Evolutionary conservation across 805 yeast species (phyloP).

Genomic region (Candida ipomoeae): DNA sequence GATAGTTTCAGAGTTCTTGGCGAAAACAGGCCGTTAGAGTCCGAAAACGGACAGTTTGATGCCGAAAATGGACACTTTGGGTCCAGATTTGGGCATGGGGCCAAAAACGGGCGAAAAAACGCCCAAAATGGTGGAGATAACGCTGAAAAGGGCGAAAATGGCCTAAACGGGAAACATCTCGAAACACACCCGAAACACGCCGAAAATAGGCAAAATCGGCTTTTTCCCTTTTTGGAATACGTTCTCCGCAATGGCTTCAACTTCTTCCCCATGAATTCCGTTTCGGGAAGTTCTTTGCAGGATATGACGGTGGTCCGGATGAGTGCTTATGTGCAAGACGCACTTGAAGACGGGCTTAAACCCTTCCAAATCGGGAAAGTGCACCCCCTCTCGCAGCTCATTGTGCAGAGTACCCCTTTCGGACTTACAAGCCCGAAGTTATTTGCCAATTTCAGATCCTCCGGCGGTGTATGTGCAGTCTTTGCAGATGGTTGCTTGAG

Average conservation of each 20-base stretch:
- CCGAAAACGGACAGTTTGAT: neutral
- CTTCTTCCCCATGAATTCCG: constrained; percentile 8
- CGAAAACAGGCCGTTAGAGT: no score
- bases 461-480: constrained; percentile 19
- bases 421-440: constrained; percentile 10
- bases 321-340: neutral
- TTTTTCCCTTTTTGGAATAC: neutral
- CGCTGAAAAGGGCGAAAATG: neutral
- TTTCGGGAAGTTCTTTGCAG: neutral
- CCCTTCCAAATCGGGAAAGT: neutral
- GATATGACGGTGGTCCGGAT: neutral
- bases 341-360: neutral
- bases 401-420: constrained; percentile 13
- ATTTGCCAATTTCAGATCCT: constrained; percentile 13
- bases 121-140: neutral
- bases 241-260: constrained; percentile 8
- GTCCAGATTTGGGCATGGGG: no score
- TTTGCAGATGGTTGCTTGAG: constrained; percentile 24
- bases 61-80: neutral
- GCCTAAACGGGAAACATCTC: no score
- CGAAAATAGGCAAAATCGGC: neutral
- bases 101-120: neutral
- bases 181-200: neutral
- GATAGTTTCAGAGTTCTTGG: neutral
- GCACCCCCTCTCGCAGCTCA: neutral